Conservation (phyloP, 2,329 filamentous ascomycete genomes). For the Didymella pomorum region DNA sequence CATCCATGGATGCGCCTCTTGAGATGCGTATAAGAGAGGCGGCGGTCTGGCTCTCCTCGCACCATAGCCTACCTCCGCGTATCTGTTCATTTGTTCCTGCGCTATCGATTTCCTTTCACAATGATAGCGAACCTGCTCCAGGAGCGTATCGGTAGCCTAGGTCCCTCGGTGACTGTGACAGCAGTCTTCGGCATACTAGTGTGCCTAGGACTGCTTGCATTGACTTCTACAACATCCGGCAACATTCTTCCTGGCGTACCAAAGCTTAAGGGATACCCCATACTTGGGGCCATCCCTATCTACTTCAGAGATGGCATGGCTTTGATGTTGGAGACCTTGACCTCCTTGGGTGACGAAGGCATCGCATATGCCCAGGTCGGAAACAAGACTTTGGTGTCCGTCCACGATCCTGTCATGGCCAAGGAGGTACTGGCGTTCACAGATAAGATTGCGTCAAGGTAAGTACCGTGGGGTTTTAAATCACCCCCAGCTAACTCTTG, state of each 20-base stretch:
- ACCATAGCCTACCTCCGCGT: too few relatives aligned
- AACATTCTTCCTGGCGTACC: conserved; percentile 7
- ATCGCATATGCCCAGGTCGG: conserved; percentile 12
- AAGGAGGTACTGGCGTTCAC: conserved; percentile 7
- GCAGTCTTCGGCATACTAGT: not conserved
- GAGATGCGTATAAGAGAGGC: too few relatives aligned
- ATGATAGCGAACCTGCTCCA: not conserved
- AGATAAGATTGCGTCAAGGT: conserved; percentile 14
- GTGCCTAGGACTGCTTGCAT: not conserved
- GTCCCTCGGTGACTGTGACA: not conserved
- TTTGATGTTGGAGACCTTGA: conserved; percentile 7
- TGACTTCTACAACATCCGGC: not conserved
- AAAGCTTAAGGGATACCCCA: conserved; percentile 3
- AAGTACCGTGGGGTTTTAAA: not conserved
- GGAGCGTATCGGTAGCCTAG: not conserved
- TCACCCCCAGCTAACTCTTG: not conserved
- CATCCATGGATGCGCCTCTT: too few relatives aligned
- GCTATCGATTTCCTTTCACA: not conserved
- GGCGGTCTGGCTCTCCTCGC: too few relatives aligned
- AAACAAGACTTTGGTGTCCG: conserved; percentile 12
- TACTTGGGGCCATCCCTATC: conserved; percentile 11
- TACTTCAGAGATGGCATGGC: conserved; percentile 16
- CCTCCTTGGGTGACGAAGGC: conserved; percentile 5
- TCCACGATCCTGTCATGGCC: conserved; percentile 11
- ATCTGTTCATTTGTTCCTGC: too few relatives aligned